A percentile compares a stretch with the other conserved stretches of the same genome.
Conservation (phyloP, 257 asterid species). For the Solanum pimpinellifolium region DNA sequence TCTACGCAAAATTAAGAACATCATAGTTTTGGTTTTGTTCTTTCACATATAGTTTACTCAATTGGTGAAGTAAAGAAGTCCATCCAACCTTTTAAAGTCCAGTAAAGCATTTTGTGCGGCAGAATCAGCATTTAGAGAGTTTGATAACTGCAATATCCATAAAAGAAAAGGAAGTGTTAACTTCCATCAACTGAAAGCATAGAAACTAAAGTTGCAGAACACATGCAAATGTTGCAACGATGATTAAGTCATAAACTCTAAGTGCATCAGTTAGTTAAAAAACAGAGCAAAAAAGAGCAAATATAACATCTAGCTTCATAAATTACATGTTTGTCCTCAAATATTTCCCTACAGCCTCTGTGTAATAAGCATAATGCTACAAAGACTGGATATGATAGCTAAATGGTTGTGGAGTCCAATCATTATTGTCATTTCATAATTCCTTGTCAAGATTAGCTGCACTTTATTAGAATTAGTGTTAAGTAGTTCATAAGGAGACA, state of each 20-base stretch:
- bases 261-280: not conserved
- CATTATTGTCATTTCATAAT: not conserved
- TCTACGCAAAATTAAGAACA: not conserved
- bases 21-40: not conserved
- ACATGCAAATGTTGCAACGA: not conserved
- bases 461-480: not conserved
- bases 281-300: not conserved
- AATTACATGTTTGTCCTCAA: not conserved
- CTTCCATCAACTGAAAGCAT: not conserved
- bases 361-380: not conserved
- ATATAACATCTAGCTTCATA: not conserved
- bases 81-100: slow-evolving; percentile 23
- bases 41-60: not conserved
- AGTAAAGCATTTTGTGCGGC: slow-evolving; percentile 7
- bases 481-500: not conserved
- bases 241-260: not conserved
- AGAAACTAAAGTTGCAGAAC: not conserved
- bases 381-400: not conserved
- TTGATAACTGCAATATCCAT: slow-evolving; percentile 16
- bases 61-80: not conserved
- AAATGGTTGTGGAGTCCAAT: not conserved
- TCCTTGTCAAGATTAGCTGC: not conserved
- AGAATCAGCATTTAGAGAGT: not conserved
- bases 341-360: not conserved
- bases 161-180: not conserved